These are phyloP conservation scores for Scheffersomyces quercinus DNA, from an alignment of 1,139 yeast genomes.

Conservation along the genomic window DNA sequence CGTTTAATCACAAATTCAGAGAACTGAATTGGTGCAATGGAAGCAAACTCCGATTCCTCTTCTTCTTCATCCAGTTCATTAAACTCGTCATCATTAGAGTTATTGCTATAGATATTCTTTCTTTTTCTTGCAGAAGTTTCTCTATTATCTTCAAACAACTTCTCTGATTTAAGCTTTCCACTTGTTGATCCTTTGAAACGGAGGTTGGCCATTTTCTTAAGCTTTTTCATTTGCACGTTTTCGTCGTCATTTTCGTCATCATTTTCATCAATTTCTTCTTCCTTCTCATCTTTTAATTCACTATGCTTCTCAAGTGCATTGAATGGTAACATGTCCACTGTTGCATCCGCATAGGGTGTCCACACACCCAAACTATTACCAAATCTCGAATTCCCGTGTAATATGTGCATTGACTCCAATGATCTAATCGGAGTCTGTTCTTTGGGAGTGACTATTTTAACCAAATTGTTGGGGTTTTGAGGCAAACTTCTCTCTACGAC, in stretches of 20 bases:
- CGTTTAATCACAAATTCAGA: conserved; percentile 46
- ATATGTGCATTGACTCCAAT: conserved; percentile 52
- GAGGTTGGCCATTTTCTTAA: conserved; percentile 47
- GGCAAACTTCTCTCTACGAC: conserved; percentile 55
- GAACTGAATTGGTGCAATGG: conserved; percentile 56
- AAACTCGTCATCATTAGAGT: conserved; percentile 10
- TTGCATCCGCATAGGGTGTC: conserved; percentile 68
- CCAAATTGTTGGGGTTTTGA: conserved; percentile 32
- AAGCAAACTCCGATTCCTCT: conserved; percentile 39
- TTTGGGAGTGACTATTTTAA: conserved; percentile 24
- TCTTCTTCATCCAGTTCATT: conserved; percentile 19
- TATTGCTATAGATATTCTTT: conserved; percentile 8
- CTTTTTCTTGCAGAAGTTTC: conserved; percentile 10
- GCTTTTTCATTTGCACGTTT: conserved; percentile 12
- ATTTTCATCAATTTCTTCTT: conserved; percentile 5
- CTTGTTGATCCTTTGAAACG: conserved; percentile 56
- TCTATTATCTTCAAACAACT: conserved; percentile 35
- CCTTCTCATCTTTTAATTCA: conserved; percentile 10
- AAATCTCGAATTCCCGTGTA: conserved; percentile 62
- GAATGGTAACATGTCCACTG: conserved; percentile 63
- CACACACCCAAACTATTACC: conserved; percentile 65
- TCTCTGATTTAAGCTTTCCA: conserved; percentile 32
- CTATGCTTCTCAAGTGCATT: conserved; percentile 38
- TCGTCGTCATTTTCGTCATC: conserved; percentile 11
- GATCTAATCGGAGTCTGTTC: conserved; percentile 54